Percentiles rank a stretch among this genome's conserved stretches.
phyloP scores from a whole-genome alignment of 768 basidiomycete genomes.

The Termitomyces sp. region DNA sequence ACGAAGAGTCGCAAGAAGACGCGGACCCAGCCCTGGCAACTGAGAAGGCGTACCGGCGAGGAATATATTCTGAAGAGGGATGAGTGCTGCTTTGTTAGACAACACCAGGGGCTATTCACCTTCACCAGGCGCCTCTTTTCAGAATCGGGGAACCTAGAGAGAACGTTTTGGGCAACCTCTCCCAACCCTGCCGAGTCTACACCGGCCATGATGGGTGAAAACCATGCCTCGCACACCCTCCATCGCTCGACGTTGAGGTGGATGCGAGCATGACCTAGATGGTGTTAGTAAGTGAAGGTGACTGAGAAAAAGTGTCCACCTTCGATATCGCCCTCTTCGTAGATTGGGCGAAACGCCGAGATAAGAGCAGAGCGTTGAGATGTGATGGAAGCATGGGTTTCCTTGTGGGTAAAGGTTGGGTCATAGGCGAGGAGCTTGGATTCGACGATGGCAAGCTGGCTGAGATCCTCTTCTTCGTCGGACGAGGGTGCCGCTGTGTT shows the following conservation, averaged over 20 bases:
- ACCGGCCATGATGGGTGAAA: conserved; percentile 92
- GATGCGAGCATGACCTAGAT: conserved; percentile 64
- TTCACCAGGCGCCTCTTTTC: conserved; percentile 76
- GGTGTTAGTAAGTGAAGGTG: background rate
- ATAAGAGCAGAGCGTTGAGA: conserved; percentile 83
- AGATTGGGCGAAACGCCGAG: conserved; percentile 79
- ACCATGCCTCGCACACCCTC: conserved; percentile 90
- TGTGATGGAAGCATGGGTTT: conserved; percentile 79
- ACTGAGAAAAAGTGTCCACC: conserved; percentile 31
- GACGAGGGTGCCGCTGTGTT: conserved; percentile 73
- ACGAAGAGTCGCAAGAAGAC: conserved; percentile 72
- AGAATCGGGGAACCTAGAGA: conserved; percentile 64
- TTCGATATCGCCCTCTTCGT: conserved; percentile 72
- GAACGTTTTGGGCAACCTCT: conserved; percentile 86
- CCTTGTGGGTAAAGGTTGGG: conserved; percentile 74
- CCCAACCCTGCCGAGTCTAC: conserved; percentile 91
- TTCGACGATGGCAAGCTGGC: conserved; percentile 72
- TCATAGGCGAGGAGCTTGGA: conserved; percentile 79
- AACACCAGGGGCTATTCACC: conserved; percentile 37
- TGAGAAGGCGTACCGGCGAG: conserved; percentile 82
- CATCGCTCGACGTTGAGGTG: conserved; percentile 90
- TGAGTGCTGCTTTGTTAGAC: background rate
- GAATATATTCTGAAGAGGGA: conserved; percentile 70
- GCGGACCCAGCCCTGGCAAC: conserved; percentile 64
- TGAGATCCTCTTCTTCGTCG: conserved; percentile 87